phyloP scores from a whole-genome alignment of 768 basidiomycete species.

The Tulasnella sp. region DNA sequence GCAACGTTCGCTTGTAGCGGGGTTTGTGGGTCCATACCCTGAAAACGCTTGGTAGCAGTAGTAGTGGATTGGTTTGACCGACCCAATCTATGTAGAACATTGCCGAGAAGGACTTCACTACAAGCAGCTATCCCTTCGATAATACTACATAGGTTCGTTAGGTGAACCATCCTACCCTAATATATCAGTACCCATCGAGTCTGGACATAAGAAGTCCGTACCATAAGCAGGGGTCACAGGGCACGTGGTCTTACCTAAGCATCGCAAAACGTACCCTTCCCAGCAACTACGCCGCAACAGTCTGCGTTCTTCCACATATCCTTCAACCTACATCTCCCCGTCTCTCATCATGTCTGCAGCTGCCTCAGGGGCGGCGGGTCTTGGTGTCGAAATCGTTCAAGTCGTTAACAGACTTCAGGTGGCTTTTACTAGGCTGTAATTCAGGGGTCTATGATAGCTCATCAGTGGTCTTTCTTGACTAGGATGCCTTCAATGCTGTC shows the following conservation, averaged over 20 bases:
- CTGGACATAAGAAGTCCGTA: not conserved
- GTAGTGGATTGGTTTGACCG: too few relatives aligned
- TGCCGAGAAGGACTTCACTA: too few relatives aligned
- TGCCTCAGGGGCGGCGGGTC: conserved; percentile 27
- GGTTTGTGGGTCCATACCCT: too few relatives aligned
- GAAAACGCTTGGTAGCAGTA: too few relatives aligned
- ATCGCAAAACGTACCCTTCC: conserved; percentile 1
- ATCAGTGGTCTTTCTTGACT: not conserved
- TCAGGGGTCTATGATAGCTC: not conserved
- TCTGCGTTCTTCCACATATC: not conserved
- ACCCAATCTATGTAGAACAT: too few relatives aligned
- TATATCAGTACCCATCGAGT: too few relatives aligned
- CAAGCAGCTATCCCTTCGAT: too few relatives aligned
- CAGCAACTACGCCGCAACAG: not conserved
- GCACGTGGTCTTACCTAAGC: not conserved
- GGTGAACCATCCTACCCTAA: too few relatives aligned
- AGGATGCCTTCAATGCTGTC: conserved; percentile 78
- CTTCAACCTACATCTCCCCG: not conserved
- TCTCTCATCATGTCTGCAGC: not conserved
- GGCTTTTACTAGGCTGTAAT: not conserved
- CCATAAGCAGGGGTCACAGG: not conserved
- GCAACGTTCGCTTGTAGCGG: too few relatives aligned
- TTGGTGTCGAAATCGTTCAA: conserved; percentile 71
- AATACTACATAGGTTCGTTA: too few relatives aligned
- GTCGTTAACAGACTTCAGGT: conserved; percentile 77